Base-by-base conservation (phyloP, 352 stramenopile genomes). In the Phytopythium ostracodes region DNA sequence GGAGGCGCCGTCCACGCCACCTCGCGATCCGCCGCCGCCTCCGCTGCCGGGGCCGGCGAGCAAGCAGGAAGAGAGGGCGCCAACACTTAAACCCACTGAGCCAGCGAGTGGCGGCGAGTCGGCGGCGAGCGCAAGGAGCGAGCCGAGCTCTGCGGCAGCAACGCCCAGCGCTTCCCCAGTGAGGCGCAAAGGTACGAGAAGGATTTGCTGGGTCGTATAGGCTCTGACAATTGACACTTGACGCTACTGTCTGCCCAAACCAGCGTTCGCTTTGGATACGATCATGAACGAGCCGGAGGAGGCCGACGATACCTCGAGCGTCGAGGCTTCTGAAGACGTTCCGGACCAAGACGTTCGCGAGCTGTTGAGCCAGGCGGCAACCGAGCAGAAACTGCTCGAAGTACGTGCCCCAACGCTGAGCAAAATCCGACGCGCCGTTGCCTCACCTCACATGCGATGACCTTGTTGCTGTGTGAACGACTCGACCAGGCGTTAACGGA, bases 291-390 rank as follows among this genome's bases (percentile, higher is more conserved):
- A 73, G 24, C 70, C 72, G 11, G 66, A 79, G 11, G 69, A 77
- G n/a, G 66, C 71, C 0, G 68, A 71, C 0, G 66, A 66, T 11
- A n/a, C 53, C 20, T 27, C 17, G 59, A n/a, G n/a, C 43, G 24
- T 43, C 46, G 47, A 64, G 22, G 38, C 17, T 50, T 5, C 68
- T 12, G 67, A 72, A 11, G 70, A 72, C 46, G 65, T 88, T 27
- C 81, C 84, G 0, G 78, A 80, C 43, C 80, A 88, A 33, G 64
- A 79, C 40, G 67, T 91, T 2, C 67, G 70, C 17, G 77, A 89
- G 4, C 65, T 62, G 15, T 68, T 93, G 4, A 71, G 63, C 31
- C 46, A 15, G 10, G 73, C 79, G 14, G 63, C 65, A 20, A 65
- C 72, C 0, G 81, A 87, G 25, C 55, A 76, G 53, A 77, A 81